phyloP scores from a whole-genome alignment of 805 yeast genomes.

The Jamesozyma rosinii region DNA sequence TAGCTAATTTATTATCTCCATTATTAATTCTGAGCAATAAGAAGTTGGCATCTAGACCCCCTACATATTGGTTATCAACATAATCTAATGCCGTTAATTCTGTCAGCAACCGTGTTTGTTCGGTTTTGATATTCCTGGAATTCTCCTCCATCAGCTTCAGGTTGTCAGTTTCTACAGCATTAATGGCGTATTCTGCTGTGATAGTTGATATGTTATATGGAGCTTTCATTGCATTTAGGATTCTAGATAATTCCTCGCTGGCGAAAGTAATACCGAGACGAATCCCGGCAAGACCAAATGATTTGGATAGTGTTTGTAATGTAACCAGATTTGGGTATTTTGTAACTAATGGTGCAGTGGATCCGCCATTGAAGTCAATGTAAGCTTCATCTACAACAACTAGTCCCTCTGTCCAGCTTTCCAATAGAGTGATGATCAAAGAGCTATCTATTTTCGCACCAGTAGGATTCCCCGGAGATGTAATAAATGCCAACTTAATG shows the following conservation, averaged over 20 bases:
- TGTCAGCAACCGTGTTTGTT: conserved; percentile 47
- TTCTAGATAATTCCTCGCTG: conserved; percentile 46
- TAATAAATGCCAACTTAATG: conserved; percentile 71
- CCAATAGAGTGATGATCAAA: conserved; percentile 41
- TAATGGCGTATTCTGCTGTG: conserved; percentile 63
- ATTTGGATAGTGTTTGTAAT: conserved; percentile 84
- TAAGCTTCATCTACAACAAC: conserved; percentile 93
- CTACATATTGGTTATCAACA: conserved; percentile 59
- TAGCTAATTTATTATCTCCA: conserved; percentile 71
- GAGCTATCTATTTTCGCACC: conserved; percentile 49
- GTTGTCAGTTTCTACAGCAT: conserved; percentile 58
- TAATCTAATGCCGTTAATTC: conserved; percentile 49
- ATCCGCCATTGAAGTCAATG: conserved; percentile 75
- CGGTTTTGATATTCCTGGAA: conserved; percentile 41
- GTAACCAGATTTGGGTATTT: conserved; percentile 77
- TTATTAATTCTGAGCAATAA: conserved; percentile 63
- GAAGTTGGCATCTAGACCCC: conserved; percentile 83
- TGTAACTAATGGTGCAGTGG: conserved; percentile 70
- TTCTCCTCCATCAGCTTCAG: conserved; percentile 48
- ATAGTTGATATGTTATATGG: conserved; percentile 87
- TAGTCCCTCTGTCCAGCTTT: conserved; percentile 58
- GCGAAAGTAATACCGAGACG: conserved; percentile 79
- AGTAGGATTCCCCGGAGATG: conserved; percentile 97
- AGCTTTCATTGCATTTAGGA: conserved; percentile 85
- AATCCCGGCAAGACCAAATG: conserved; percentile 94